phyloP scores from a whole-genome alignment of 2,329 filamentous ascomycete species.

The Aspergillus pseudotamarii region DNA sequence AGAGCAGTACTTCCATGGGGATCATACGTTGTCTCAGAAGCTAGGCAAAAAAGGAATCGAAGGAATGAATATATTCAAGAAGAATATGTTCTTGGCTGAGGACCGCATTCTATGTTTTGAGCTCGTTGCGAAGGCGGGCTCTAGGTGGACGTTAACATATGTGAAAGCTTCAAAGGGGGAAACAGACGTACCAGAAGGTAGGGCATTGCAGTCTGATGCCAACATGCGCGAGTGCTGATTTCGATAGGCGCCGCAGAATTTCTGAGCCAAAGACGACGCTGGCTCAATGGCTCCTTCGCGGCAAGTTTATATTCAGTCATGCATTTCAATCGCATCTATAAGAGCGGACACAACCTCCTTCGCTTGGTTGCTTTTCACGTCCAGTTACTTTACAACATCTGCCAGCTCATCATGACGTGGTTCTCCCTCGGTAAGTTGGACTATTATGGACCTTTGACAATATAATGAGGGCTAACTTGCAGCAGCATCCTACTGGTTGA shows the following conservation, averaged over 20 bases:
- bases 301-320: conserved; percentile 95
- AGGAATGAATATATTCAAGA: conserved; percentile 99
- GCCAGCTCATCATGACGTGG: conserved; percentile 88
- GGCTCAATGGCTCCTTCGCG: conserved; percentile 98
- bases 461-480: conserved; percentile 29
- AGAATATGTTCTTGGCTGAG: conserved; percentile 99
- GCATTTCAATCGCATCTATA: conserved; percentile 99
- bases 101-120: conserved; percentile 99
- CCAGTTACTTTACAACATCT: conserved; percentile 92
- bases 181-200: conserved; percentile 94
- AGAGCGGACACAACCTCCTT: conserved; percentile 92
- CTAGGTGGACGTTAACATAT: conserved; percentile 98
- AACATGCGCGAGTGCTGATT: background rate
- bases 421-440: conserved; percentile 62
- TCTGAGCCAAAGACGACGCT: conserved; percentile 95
- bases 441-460: background rate
- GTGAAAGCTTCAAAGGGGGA: conserved; percentile 99
- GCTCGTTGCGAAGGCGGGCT: conserved; percentile 95
- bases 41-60: conserved; percentile 99
- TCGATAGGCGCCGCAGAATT: conserved; percentile 72
- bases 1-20: conserved; percentile 99
- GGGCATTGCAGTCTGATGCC: background rate
- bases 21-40: conserved; percentile 93
- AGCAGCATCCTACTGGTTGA: conserved; percentile 92
- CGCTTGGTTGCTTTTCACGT: conserved; percentile 99